A percentile compares a stretch with the other conserved stretches of the same genome.
phyloP scores from a whole-genome alignment of 148 eudicot genomes.

The Rhododendron simsii region DNA sequence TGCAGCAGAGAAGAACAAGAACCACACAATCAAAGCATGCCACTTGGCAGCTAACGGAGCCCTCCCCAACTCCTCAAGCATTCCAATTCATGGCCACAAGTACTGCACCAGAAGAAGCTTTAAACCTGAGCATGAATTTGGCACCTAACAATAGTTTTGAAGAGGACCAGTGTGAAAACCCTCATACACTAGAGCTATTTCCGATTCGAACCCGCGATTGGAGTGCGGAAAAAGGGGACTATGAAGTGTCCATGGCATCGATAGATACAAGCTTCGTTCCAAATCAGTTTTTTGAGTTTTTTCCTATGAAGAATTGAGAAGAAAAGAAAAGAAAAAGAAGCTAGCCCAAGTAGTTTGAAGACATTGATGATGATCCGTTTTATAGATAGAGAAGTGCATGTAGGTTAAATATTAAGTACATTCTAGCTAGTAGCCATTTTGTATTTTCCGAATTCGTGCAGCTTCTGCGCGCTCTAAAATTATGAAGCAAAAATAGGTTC shows the following conservation, averaged over 20 bases:
- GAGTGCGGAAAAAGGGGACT: background rate
- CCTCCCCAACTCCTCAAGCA: background rate
- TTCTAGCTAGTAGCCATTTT: no score
- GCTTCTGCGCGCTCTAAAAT: no score
- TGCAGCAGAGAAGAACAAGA: constrained; percentile 2
- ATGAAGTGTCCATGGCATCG: background rate
- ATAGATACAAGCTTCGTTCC: constrained; percentile 1
- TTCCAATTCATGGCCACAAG: background rate
- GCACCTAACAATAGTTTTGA: background rate
- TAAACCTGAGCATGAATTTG: background rate
- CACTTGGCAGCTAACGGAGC: constrained; percentile 6
- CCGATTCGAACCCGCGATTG: background rate
- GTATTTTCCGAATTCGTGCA: no score
- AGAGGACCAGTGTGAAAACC: background rate
- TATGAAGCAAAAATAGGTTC: no score
- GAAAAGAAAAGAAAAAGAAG: background rate
- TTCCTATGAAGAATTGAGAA: constrained; percentile 12
- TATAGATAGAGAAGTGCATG: background rate
- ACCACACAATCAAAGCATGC: background rate
- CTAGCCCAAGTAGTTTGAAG: background rate
- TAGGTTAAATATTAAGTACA: background rate
- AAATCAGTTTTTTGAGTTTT: constrained; percentile 26
- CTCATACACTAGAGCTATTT: constrained; percentile 30
- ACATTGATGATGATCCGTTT: background rate
- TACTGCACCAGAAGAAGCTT: background rate